phyloP scores from a whole-genome alignment of 345 rosid species.

The Hibiscus syriacus region DNA sequence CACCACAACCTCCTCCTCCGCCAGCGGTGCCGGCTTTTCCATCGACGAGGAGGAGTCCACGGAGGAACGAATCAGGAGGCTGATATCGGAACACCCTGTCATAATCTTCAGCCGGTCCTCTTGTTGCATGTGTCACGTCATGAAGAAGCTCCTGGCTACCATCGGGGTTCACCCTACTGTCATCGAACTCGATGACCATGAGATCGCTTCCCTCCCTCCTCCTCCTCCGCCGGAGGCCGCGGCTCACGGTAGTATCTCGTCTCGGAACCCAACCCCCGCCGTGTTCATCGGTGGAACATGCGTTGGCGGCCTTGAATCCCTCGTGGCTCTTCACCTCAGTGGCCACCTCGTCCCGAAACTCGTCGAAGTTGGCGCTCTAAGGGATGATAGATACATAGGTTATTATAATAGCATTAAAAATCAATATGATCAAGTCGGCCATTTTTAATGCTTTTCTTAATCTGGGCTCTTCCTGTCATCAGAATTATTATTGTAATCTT shows the following conservation, averaged over 20 bases:
- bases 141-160: conserved; percentile 67
- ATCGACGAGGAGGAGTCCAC: conserved; percentile 74
- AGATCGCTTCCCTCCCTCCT: conserved; percentile 62
- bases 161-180: conserved; percentile 88
- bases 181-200: conserved; percentile 82
- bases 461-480: not conserved
- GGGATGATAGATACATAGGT: conserved; percentile 31
- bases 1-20: conserved; percentile 15
- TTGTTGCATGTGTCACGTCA: conserved; percentile 97
- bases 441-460: not conserved
- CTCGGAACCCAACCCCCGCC: conserved; percentile 33
- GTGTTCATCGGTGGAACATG: conserved; percentile 76
- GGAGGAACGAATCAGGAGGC: conserved; percentile 64
- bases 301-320: conserved; percentile 86
- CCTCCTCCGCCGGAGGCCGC: conserved; percentile 4
- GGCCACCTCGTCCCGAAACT: conserved; percentile 85
- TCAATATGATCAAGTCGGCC: not conserved
- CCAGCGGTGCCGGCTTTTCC: conserved; percentile 31
- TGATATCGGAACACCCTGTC: conserved; percentile 82
- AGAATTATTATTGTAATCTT: not conserved
- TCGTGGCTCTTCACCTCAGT: conserved; percentile 78
- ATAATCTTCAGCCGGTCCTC: conserved; percentile 80
- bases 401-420: conserved; percentile 11
- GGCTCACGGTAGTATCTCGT: conserved; percentile 11
- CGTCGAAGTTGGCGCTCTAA: conserved; percentile 75